Conservation (phyloP, 305 asterid genomes). For the Euphrasia arctica region DNA sequence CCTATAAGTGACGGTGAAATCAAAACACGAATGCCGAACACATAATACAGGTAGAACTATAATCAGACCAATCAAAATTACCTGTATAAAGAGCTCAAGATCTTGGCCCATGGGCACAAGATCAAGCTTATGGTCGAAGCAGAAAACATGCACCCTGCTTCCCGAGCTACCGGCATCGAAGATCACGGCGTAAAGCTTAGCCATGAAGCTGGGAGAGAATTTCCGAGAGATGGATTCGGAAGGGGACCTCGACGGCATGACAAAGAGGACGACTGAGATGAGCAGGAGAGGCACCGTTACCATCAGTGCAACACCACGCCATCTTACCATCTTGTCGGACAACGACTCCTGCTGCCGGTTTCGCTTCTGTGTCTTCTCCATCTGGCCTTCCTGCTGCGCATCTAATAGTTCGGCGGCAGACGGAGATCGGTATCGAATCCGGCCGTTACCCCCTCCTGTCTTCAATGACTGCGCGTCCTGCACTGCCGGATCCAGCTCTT, state of each 20-base stretch:
- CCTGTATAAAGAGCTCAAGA: constrained; percentile 62
- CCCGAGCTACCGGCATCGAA: constrained; percentile 92
- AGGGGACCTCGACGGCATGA: constrained; percentile 52
- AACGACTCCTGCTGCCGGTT: constrained; percentile 45
- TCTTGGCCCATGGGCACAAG: constrained; percentile 68
- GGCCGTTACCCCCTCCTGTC: constrained; percentile 71
- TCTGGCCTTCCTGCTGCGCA: constrained; percentile 55
- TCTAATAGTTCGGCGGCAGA: constrained; percentile 71
- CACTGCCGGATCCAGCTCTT: constrained; percentile 64
- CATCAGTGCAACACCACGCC: constrained; percentile 64
- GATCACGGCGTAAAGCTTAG: constrained; percentile 60
- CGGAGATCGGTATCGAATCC: constrained; percentile 82
- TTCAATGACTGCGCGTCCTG: constrained; percentile 67
- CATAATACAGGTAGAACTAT: neutral
- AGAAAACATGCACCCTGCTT: constrained; percentile 83
- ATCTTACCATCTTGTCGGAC: constrained; percentile 64
- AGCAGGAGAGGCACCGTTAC: constrained; percentile 67
- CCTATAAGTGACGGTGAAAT: neutral
- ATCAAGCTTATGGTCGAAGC: constrained; percentile 57
- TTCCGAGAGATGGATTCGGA: constrained; percentile 62
- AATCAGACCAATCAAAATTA: constrained; percentile 12
- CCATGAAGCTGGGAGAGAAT: constrained; percentile 45
- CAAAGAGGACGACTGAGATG: constrained; percentile 58
- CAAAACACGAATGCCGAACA: neutral
- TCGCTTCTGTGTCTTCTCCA: constrained; percentile 66